A percentile compares a stretch with the other conserved stretches of the same genome.
Evolutionary conservation across 2,329 filamentous ascomycete genomes (phyloP).

Genomic region (Epicoccum nigrum): DNA sequence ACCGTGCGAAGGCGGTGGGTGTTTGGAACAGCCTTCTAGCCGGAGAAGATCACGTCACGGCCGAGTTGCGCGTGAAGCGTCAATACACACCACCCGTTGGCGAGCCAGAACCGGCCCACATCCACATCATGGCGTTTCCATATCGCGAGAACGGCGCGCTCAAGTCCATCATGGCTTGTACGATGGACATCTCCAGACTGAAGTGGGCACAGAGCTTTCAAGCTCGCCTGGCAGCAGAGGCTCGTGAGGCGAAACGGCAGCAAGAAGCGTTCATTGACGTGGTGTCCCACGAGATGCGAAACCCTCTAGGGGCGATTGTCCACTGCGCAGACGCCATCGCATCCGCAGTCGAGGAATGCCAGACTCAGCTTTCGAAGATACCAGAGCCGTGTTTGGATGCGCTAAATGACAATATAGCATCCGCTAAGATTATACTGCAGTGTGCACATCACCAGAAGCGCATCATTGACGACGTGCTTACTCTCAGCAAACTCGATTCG

Average conservation of each 20-base stretch:
- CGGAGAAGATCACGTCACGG: conserved; percentile 34
- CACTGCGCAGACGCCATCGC: conserved; percentile 54
- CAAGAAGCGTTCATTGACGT: conserved; percentile 51
- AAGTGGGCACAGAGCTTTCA: conserved; percentile 50
- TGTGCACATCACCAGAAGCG: conserved; percentile 56
- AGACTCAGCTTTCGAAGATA: conserved; percentile 27
- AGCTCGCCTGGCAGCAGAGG: conserved; percentile 45
- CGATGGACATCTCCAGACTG: conserved; percentile 48
- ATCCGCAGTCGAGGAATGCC: conserved; percentile 42
- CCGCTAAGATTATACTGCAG: conserved; percentile 52
- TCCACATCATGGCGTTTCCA: conserved; percentile 44
- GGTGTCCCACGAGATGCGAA: conserved; percentile 54
- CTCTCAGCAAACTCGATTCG: conserved; percentile 54
- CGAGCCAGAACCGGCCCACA: conserved; percentile 38
- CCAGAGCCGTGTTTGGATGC: conserved; percentile 32
- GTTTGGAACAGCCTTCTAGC: conserved; percentile 33
- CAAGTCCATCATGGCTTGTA: conserved; percentile 46
- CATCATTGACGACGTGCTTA: conserved; percentile 57
- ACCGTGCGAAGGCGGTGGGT: conserved; percentile 30
- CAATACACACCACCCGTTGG: conserved; percentile 40
- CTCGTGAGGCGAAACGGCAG: conserved; percentile 47
- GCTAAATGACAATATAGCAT: conserved; percentile 40
- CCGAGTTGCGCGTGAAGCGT: conserved; percentile 40
- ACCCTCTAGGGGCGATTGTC: conserved; percentile 53
- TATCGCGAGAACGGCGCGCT: conserved; percentile 40